A percentile compares a stretch with the other conserved stretches of the same genome.
These are phyloP conservation scores for Austropuccinia psidii DNA, from an alignment of 1,284 basidiomycete species.

Conservation along the genomic window DNA sequence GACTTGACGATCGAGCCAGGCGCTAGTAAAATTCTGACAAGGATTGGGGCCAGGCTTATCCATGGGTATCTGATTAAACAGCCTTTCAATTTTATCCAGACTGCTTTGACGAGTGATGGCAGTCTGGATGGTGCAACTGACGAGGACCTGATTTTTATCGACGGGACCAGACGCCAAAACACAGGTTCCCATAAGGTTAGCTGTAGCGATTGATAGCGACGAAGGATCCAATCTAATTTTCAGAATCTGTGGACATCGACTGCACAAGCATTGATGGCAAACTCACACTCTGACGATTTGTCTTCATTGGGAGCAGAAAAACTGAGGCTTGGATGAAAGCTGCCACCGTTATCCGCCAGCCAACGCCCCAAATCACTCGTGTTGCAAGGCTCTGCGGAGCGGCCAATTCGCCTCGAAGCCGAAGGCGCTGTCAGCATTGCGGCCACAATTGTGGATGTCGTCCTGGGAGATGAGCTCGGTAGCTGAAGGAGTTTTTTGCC, in stretches of 20 bases:
- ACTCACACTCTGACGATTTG: neutral
- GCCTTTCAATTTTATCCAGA: neutral
- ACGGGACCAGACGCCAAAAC: neutral
- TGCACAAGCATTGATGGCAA: no score
- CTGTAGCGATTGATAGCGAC: neutral
- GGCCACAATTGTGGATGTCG: no score
- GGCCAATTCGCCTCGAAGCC: no score
- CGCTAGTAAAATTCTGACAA: neutral
- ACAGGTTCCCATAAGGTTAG: neutral
- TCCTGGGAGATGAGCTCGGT: no score
- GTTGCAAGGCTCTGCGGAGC: no score
- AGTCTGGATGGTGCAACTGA: conserved; percentile 5
- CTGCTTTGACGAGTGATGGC: conserved; percentile 1
- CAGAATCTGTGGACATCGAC: no score
- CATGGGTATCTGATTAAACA: neutral
- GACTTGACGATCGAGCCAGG: neutral
- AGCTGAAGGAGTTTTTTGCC: no score
- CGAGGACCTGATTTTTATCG: neutral
- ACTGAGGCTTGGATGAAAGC: conserved; percentile 1
- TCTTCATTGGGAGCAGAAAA: neutral
- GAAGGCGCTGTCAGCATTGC: no score
- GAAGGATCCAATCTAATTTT: neutral
- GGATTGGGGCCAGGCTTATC: neutral
- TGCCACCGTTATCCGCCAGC: conserved; percentile 1
- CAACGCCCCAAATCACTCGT: conserved; percentile 1